Evolutionary conservation across 306 rosid genomes (phyloP), one percentile per base, ranked within the genome.

Genomic region (Cicer yamashitae): DNA sequence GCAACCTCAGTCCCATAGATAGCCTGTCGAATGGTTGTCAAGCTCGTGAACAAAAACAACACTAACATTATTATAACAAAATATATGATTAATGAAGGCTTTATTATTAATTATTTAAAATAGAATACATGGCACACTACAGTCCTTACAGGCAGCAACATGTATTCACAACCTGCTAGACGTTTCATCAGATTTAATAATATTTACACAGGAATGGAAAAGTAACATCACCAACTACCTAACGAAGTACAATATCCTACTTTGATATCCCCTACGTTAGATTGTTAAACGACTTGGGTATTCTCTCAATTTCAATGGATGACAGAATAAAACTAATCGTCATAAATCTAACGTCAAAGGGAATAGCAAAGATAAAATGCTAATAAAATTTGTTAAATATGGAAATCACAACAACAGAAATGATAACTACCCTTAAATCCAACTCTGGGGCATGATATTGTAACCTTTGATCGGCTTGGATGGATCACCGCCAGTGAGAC

Each of bases 351-450:
- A 75, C 86, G 64, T 75, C 67, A 58, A 75, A 83, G 76, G 87
- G 86, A 82, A 67, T 70, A 57, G 73, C 75, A 66, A 82, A 74
- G 77, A 30, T 66, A 60, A 82, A 82, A 68, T 54, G 74, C 83
- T 17, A 57, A 80, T 64, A 58, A 70, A 76, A 63, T 68, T 66
- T 40, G 77, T 87, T 75, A 82, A 83, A 78, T 65, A 67, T 60
- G 6, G 71, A 81, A 60, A 89, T 62, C 70, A 17, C 76, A 83
- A 67, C 73, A 73, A 81, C 64, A 40, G 2, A 61, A 34, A 48
- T 12, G n/a, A 77, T 61, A 46, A 51, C 77, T n/a, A 59, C 76
- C 68, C 76, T 89, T 80, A 91, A 84, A 90, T 85, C 91, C 93
- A 90, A 65, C 79, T 83, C 70, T 61, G 86, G 65, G 90, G 88